Conservation (phyloP, 768 basidiomycete genomes). For the Erythrobasidium yunnanense region DNA sequence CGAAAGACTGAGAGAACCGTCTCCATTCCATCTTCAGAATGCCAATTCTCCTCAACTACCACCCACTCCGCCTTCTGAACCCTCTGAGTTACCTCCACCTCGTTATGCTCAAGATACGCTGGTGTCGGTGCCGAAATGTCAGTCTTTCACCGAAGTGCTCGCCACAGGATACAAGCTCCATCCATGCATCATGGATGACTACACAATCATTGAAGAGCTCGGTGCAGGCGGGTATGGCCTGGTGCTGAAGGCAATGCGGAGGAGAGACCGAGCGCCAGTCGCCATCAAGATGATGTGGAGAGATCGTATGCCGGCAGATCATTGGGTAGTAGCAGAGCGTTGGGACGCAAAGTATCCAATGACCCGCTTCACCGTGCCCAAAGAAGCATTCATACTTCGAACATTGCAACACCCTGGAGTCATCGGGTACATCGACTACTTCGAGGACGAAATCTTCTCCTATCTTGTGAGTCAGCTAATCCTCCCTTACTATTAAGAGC, state of each 20-base stretch:
- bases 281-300: conserved; percentile 93
- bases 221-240: conserved; percentile 91
- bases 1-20: not conserved
- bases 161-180: conserved; percentile 33
- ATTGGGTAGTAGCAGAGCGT: conserved; percentile 27
- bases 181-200: conserved; percentile 38
- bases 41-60: not conserved
- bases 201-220: conserved; percentile 45
- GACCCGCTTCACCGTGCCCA: conserved; percentile 48
- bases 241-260: conserved; percentile 72
- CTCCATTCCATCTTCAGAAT: not conserved
- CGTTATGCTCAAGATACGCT: too few species aligned
- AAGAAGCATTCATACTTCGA: conserved; percentile 69
- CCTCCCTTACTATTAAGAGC: too few species aligned
- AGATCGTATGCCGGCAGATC: conserved; percentile 42
- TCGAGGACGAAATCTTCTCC: conserved; percentile 71
- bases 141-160: too few species aligned
- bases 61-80: not conserved
- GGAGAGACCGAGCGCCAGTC: conserved; percentile 54
- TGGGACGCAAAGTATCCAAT: conserved; percentile 24
- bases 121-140: too few species aligned
- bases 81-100: too few species aligned
- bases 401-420: conserved; percentile 62
- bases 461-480: conserved; percentile 57
- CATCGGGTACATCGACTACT: conserved; percentile 72